Evolutionary conservation across 75 land plant species (phyloP).

Genomic region (Sequoia sempervirens): DNA sequence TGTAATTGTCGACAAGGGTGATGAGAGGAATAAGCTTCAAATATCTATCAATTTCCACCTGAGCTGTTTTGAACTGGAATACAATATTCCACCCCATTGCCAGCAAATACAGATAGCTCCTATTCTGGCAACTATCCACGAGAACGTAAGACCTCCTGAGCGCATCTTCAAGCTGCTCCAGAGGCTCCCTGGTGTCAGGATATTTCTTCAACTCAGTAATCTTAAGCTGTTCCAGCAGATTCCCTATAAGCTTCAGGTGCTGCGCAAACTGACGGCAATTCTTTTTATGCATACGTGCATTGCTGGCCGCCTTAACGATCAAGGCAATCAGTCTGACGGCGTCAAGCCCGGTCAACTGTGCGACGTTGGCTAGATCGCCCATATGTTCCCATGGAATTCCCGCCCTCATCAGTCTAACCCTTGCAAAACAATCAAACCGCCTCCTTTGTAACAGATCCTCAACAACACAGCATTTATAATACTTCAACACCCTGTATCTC

Average conservation of each 20-base stretch:
- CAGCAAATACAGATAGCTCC: conserved; percentile 81
- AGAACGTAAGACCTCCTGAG: conserved; percentile 66
- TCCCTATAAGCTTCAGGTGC: conserved; percentile 86
- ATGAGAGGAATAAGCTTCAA: conserved; percentile 80
- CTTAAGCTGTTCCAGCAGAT: conserved; percentile 81
- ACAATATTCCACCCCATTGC: conserved; percentile 98
- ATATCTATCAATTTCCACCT: conserved; percentile 79
- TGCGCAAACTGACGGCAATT: conserved; percentile 88
- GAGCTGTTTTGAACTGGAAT: conserved; percentile 72
- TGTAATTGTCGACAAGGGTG: conserved; percentile 70
- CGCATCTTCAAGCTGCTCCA: conserved; percentile 89
- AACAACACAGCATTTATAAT: neutral
- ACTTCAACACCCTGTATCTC: neutral
- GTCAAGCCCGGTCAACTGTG: conserved; percentile 74
- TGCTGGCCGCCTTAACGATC: conserved; percentile 73
- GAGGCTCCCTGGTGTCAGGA: conserved; percentile 87
- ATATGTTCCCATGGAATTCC: conserved; percentile 52
- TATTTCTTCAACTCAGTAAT: conserved; percentile 74
- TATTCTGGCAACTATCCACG: conserved; percentile 79
- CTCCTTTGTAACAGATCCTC: neutral
- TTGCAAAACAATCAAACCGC: neutral
- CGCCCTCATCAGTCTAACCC: neutral
- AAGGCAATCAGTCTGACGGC: conserved; percentile 66
- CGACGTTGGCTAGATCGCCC: conserved; percentile 71
- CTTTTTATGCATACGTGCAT: conserved; percentile 90